Percentiles rank a stretch among this genome's conserved stretches.
Evolutionary conservation across 495 filamentous ascomycete genomes (phyloP).

Genomic region (Hypomontagnella submonticulosa): DNA sequence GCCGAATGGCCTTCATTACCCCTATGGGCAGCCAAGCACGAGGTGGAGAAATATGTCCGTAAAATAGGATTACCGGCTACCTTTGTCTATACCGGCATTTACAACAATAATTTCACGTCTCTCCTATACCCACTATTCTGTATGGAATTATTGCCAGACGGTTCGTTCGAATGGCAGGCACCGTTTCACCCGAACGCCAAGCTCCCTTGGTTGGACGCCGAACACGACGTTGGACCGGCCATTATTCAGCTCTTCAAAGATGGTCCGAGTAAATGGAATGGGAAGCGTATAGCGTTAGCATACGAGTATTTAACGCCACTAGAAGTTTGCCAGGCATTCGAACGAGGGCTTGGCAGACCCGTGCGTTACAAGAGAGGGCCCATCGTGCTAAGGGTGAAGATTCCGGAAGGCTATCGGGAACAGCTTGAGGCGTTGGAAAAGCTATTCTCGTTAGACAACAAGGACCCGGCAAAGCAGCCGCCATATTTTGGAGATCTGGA

Average conservation of each 20-base stretch:
- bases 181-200: slow-evolving; percentile 90
- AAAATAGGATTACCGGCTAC: slow-evolving; percentile 85
- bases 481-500: slow-evolving; percentile 65
- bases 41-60: slow-evolving; percentile 89
- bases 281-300: slow-evolving; percentile 90
- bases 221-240: slow-evolving; percentile 96
- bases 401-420: slow-evolving; percentile 88
- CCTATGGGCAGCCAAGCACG: slow-evolving; percentile 91
- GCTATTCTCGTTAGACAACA: slow-evolving; percentile 67
- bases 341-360: slow-evolving; percentile 77
- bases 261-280: slow-evolving; percentile 85
- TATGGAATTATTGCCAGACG: slow-evolving; percentile 85
- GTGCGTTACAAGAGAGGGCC: slow-evolving; percentile 80
- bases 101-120: slow-evolving; percentile 99
- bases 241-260: slow-evolving; percentile 97
- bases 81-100: slow-evolving; percentile 95
- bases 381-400: slow-evolving; percentile 85
- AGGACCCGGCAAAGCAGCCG: slow-evolving; percentile 64
- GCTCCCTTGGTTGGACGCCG: slow-evolving; percentile 96
- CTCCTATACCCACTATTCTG: slow-evolving; percentile 92
- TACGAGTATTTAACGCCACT: slow-evolving; percentile 88
- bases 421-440: slow-evolving; percentile 81
- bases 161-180: slow-evolving; percentile 91
- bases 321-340: slow-evolving; percentile 84
- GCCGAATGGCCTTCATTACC: slow-evolving; percentile 80